Evolutionary conservation across 208 protist genomes (phyloP).

Genomic region (Trypanosoma caninum): DNA sequence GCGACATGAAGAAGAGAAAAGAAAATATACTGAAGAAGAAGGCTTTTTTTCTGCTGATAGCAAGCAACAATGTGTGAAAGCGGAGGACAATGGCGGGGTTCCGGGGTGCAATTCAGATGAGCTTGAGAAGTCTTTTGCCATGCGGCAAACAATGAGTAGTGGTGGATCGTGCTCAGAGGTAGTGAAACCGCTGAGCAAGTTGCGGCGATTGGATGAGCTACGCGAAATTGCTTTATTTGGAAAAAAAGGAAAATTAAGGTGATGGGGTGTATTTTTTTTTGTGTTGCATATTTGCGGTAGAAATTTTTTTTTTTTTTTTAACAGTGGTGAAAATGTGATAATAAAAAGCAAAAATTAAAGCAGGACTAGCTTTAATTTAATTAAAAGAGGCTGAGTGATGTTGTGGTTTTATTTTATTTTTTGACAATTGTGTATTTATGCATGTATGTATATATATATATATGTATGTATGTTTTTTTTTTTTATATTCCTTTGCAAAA

Average conservation of each 20-base stretch:
- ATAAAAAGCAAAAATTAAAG: not conserved
- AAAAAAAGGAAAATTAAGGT: slow-evolving; percentile 23
- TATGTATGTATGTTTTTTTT: too few relatives aligned
- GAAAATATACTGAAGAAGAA: not conserved
- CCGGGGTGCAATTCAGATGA: too few relatives aligned
- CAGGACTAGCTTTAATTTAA: too few relatives aligned
- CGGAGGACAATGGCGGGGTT: not conserved
- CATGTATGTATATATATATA: not conserved
- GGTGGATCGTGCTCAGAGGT: not conserved
- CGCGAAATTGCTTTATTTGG: slow-evolving; percentile 37
- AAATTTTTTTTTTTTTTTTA: not conserved
- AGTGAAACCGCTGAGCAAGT: slow-evolving; percentile 33
- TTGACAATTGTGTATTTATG: not conserved
- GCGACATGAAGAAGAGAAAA: too few relatives aligned
- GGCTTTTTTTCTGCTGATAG: not conserved
- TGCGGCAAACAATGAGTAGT: not conserved
- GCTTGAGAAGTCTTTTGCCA: too few relatives aligned
- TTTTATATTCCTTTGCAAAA: not conserved
- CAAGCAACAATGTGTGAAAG: not conserved
- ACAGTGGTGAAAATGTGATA: too few relatives aligned
- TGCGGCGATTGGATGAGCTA: slow-evolving; percentile 49
- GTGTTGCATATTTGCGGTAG: too few relatives aligned
- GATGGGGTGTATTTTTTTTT: not conserved
- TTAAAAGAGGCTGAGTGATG: too few relatives aligned
- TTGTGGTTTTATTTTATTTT: not conserved